Evolutionary conservation across 2,329 filamentous ascomycete species (phyloP).

Genomic region (Chalaropsis ovoidea): DNA sequence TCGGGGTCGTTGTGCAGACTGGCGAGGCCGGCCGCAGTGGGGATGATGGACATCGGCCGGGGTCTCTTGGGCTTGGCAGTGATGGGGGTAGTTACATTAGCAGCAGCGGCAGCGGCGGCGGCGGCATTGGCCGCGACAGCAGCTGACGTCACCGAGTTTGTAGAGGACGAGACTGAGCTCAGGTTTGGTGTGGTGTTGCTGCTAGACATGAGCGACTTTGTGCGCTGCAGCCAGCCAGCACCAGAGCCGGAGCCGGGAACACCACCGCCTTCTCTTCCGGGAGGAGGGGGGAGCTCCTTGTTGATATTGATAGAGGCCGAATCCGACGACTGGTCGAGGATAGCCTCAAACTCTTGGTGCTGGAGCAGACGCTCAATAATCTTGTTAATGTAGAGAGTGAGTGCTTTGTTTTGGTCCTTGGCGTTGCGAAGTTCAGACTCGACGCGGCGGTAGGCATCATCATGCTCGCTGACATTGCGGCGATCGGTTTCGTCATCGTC

Average conservation of each 20-base stretch:
- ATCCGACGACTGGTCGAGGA: conserved; percentile 69
- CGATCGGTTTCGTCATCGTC: conserved; percentile 55
- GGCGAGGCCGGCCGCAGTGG: conserved; percentile 30
- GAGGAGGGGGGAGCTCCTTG: conserved; percentile 71
- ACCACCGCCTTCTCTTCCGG: conserved; percentile 32
- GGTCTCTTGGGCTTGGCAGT: conserved; percentile 37
- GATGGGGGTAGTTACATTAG: conserved; percentile 25
- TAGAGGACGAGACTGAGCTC: conserved; percentile 36
- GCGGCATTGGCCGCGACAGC: conserved; percentile 14
- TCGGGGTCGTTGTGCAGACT: conserved; percentile 54
- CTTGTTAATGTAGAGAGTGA: conserved; percentile 97
- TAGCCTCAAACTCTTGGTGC: conserved; percentile 89
- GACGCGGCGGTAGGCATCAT: conserved; percentile 55
- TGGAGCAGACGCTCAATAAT: conserved; percentile 93
- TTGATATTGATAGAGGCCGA: conserved; percentile 45
- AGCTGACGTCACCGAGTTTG: conserved; percentile 31
- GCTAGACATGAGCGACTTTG: conserved; percentile 38
- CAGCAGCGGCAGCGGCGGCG: conserved; percentile 23
- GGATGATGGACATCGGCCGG: conserved; percentile 50
- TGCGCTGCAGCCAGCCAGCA: conserved; percentile 48
- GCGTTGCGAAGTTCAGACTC: conserved; percentile 69
- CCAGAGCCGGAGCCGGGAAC: conserved; percentile 33
- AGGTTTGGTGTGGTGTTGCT: conserved; percentile 40
- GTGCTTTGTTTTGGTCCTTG: conserved; percentile 92
- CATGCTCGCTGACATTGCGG: conserved; percentile 43